A percentile compares a stretch with the other conserved stretches of the same genome.
Evolutionary conservation across 495 filamentous ascomycete genomes (phyloP).

Genomic region (Emericellopsis terricola): DNA sequence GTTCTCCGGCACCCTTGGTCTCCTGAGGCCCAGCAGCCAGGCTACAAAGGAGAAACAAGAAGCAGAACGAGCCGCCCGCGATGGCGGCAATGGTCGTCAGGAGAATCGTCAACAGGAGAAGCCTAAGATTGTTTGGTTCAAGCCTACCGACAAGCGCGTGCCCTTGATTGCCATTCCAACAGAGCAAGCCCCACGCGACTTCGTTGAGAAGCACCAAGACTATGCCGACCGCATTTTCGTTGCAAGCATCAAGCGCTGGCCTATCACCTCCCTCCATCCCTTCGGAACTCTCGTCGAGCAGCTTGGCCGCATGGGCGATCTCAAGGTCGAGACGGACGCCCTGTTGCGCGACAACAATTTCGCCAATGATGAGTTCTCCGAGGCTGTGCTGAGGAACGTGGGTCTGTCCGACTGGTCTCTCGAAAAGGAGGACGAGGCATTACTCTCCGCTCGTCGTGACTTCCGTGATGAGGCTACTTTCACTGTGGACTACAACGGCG

Average conservation of each 20-base stretch:
- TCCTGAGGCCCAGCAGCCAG: constrained; percentile 92
- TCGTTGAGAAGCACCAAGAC: constrained; percentile 95
- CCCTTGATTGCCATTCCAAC: constrained; percentile 96
- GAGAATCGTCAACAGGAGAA: constrained; percentile 76
- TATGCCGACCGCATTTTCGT: constrained; percentile 97
- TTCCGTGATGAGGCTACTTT: constrained; percentile 83
- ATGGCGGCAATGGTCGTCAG: constrained; percentile 61
- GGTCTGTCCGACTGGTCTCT: constrained; percentile 84
- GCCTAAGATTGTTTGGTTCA: constrained; percentile 99
- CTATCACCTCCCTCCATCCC: constrained; percentile 96
- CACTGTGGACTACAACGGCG: constrained; percentile 73
- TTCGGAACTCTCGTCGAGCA: constrained; percentile 96
- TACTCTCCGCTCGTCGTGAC: constrained; percentile 62
- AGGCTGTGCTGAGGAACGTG: constrained; percentile 85
- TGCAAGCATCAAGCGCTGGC: constrained; percentile 97
- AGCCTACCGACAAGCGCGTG: constrained; percentile 96
- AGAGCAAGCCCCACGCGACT: constrained; percentile 92
- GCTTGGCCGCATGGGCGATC: constrained; percentile 90
- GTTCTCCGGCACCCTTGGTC: constrained; percentile 92
- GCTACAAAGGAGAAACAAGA: constrained; percentile 99
- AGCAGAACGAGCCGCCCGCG: constrained; percentile 80
- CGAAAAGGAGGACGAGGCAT: constrained; percentile 59
- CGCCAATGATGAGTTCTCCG: constrained; percentile 89
- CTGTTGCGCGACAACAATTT: constrained; percentile 98
- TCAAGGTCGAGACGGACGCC: constrained; percentile 93